Evolutionary conservation across 352 stramenopile species (phyloP).

Genomic region (Phytophthora capsici): DNA sequence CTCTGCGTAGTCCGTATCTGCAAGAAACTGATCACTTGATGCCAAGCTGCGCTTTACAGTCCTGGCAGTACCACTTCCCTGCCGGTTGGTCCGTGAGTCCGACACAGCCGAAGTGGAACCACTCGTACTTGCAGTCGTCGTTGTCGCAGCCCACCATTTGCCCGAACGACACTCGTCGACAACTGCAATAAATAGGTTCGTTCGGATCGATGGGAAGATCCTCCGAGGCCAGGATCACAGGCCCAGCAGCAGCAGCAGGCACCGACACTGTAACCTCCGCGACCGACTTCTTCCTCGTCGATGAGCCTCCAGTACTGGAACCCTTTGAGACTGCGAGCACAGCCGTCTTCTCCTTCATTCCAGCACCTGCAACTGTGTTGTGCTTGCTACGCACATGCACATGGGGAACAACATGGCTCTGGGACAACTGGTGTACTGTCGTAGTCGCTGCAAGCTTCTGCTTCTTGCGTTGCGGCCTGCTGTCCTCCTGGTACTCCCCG

Average conservation of each 20-base stretch:
- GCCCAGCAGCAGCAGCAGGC: slow-evolving; percentile 15
- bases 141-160: slow-evolving; percentile 95
- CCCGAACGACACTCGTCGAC: slow-evolving; percentile 87
- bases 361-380: slow-evolving; percentile 17
- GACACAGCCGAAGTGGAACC: slow-evolving; percentile 93
- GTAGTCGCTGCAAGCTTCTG: slow-evolving; percentile 43
- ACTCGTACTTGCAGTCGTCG: slow-evolving; percentile 93
- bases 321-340: slow-evolving; percentile 20
- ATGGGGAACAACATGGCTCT: slow-evolving; percentile 28
- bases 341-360: slow-evolving; percentile 31
- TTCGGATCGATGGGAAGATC: slow-evolving; percentile 89
- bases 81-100: slow-evolving; percentile 83
- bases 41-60: slow-evolving; percentile 74
- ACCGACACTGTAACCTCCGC: slow-evolving; percentile 44
- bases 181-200: slow-evolving; percentile 90
- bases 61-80: slow-evolving; percentile 85
- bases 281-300: slow-evolving; percentile 58
- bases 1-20: too few relatives aligned
- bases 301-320: slow-evolving; percentile 18
- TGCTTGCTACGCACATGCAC: slow-evolving; percentile 44
- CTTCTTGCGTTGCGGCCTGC: slow-evolving; percentile 55
- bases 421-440: slow-evolving; percentile 23
- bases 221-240: slow-evolving; percentile 59
- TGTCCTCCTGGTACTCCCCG: slow-evolving; percentile 84
- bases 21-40: slow-evolving; percentile 56